These are phyloP conservation scores for Blakeslea trispora DNA, from an alignment of 371 early-diverging fungal genomes.

Conservation along the genomic window DNA sequence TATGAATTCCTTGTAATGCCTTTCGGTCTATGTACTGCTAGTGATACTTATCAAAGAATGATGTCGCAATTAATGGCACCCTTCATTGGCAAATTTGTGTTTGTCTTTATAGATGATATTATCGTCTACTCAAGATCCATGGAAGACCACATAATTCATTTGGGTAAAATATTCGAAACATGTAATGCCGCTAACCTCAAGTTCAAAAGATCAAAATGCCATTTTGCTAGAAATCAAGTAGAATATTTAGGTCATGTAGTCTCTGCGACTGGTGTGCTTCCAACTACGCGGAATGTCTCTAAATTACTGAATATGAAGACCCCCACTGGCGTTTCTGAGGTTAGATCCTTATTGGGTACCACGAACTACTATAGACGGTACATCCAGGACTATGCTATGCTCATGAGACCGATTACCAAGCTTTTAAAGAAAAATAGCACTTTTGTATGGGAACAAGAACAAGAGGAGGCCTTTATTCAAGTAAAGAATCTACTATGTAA, in stretches of 20 bases:
- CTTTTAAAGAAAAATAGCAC: constrained; percentile 12
- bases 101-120: constrained; percentile 54
- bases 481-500: constrained; percentile 19
- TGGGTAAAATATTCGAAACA: constrained; percentile 25
- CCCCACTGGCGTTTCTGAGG: constrained; percentile 21
- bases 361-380: constrained; percentile 37
- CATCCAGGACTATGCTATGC: constrained; percentile 24
- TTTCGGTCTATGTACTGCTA: constrained; percentile 50
- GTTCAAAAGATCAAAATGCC: constrained; percentile 46
- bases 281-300: constrained; percentile 11
- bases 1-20: constrained; percentile 56
- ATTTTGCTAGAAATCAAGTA: constrained; percentile 23
- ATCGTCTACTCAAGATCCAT: constrained; percentile 31
- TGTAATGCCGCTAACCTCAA: constrained; percentile 40
- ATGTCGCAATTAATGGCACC: constrained; percentile 31
- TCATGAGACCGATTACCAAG: constrained; percentile 11
- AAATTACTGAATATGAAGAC: constrained; percentile 6
- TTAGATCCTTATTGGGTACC: constrained; percentile 36
- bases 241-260: constrained; percentile 43
- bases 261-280: constrained; percentile 20
- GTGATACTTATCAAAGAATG: constrained; percentile 41
- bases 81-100: constrained; percentile 26
- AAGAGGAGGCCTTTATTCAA: constrained; percentile 24
- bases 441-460: constrained; percentile 22
- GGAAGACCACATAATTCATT: constrained; percentile 38